Percentiles rank a stretch among this genome's conserved stretches.
phyloP scores from a whole-genome alignment of 345 rosid genomes.

The Lagerstroemia speciosa region DNA sequence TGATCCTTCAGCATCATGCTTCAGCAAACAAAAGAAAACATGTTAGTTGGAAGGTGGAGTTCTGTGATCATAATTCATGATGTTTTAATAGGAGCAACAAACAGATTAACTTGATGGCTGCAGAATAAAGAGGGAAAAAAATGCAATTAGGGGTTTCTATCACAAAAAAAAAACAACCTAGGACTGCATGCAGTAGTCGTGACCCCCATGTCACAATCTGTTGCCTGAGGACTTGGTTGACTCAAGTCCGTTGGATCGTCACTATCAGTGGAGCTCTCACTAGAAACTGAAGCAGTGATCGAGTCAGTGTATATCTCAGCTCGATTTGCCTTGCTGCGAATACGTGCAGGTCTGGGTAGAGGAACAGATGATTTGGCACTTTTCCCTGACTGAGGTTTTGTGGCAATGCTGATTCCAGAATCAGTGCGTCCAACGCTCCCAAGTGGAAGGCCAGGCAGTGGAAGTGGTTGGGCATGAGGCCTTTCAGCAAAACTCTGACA shows the following conservation, averaged over 20 bases:
- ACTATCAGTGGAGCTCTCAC: slow-evolving; percentile 56
- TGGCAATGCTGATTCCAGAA: slow-evolving; percentile 37
- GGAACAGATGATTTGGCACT: slow-evolving; percentile 46
- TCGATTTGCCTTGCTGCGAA: slow-evolving; percentile 34
- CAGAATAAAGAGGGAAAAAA: slow-evolving; percentile 30
- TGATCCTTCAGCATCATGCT: slow-evolving; percentile 52
- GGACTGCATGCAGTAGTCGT: slow-evolving; percentile 41
- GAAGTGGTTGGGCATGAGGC: slow-evolving; percentile 74
- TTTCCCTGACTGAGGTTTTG: slow-evolving; percentile 40
- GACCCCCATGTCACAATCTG: slow-evolving; percentile 61
- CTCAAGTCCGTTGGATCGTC: slow-evolving; percentile 53
- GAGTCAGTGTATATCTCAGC: slow-evolving; percentile 46
- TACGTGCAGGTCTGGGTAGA: slow-evolving; percentile 50
- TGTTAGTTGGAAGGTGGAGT: slow-evolving; percentile 12
- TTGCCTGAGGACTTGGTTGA: slow-evolving; percentile 58
- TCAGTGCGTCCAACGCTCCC: slow-evolving; percentile 30
- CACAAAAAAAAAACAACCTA: too few species aligned
- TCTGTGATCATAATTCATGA: background rate
- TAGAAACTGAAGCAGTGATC: slow-evolving; percentile 55
- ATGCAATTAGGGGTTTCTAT: too few species aligned
- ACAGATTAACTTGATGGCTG: background rate
- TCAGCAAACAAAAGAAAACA: slow-evolving; percentile 11
- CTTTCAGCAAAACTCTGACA: slow-evolving; percentile 82
- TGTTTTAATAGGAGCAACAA: background rate
- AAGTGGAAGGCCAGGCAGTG: slow-evolving; percentile 49